These are phyloP conservation scores for Auricularia sp. DNA, from an alignment of 768 basidiomycete genomes.

Conservation along the genomic window DNA sequence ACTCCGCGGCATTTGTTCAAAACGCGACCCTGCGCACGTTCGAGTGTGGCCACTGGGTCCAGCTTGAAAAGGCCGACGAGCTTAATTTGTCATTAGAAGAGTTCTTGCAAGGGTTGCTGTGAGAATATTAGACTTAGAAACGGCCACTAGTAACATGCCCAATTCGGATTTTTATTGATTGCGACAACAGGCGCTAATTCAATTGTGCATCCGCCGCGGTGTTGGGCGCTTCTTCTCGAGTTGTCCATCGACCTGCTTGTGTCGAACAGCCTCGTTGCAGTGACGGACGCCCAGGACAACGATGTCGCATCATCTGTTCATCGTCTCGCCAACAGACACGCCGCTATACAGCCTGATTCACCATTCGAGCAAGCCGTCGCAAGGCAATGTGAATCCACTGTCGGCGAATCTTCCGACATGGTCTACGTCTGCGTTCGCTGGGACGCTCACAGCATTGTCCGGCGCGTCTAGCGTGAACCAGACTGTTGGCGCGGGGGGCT, in stretches of 20 bases:
- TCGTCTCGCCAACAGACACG: slow-evolving; percentile 78
- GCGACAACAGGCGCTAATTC: neutral
- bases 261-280: no score
- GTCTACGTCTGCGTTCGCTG: slow-evolving; percentile 87
- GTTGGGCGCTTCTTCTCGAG: neutral
- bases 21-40: neutral
- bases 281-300: neutral
- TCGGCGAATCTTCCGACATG: slow-evolving; percentile 79
- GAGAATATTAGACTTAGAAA: neutral
- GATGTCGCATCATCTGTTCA: slow-evolving; percentile 83
- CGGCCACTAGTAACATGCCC: neutral
- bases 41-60: neutral
- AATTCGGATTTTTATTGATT: neutral
- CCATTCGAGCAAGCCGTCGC: slow-evolving; percentile 63
- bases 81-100: neutral
- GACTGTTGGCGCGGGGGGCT: slow-evolving; percentile 38
- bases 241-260: no score
- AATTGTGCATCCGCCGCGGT: neutral
- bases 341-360: slow-evolving; percentile 78
- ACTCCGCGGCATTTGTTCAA: neutral
- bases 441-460: slow-evolving; percentile 76
- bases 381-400: slow-evolving; percentile 51
- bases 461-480: slow-evolving; percentile 73
- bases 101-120: neutral
- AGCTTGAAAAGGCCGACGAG: neutral